These are phyloP conservation scores for Pseudopithomyces maydicus DNA, from an alignment of 2,329 filamentous ascomycete genomes.

Conservation along the genomic window DNA sequence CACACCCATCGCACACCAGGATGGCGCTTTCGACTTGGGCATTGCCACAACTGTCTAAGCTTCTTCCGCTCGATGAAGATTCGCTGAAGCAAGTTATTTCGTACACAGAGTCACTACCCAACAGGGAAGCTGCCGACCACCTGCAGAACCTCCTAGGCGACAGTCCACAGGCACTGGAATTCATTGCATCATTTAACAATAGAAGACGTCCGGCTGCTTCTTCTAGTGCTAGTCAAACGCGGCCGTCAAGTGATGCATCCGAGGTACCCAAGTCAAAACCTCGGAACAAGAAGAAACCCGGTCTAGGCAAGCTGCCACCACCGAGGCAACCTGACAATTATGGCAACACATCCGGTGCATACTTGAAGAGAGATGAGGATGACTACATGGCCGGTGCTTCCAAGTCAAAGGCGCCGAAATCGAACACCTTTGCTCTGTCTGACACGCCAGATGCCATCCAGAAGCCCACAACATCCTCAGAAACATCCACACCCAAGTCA, in stretches of 20 bases:
- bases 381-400: conserved; percentile 69
- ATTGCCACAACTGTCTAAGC: conserved; percentile 72
- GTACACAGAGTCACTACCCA: conserved; percentile 78
- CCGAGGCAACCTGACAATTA: conserved; percentile 60
- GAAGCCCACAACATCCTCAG: conserved; percentile 33
- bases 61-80: conserved; percentile 84
- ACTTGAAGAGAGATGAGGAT: conserved; percentile 74
- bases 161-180: conserved; percentile 74
- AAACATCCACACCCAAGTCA: conserved; percentile 40
- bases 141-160: conserved; percentile 88
- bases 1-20: conserved; percentile 5
- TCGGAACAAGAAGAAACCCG: conserved; percentile 50
- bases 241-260: conserved; percentile 26
- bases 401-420: conserved; percentile 46
- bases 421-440: conserved; percentile 55
- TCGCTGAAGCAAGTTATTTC: conserved; percentile 83
- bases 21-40: conserved; percentile 61
- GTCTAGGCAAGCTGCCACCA: conserved; percentile 46
- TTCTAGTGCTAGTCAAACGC: conserved; percentile 16
- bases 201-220: conserved; percentile 52
- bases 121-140: conserved; percentile 78
- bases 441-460: conserved; percentile 56
- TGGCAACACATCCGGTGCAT: conserved; percentile 69
- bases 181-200: conserved; percentile 76
- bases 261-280: conserved; percentile 42